phyloP scores from a whole-genome alignment of 768 basidiomycete genomes.

The Leccinum sublutescens region DNA sequence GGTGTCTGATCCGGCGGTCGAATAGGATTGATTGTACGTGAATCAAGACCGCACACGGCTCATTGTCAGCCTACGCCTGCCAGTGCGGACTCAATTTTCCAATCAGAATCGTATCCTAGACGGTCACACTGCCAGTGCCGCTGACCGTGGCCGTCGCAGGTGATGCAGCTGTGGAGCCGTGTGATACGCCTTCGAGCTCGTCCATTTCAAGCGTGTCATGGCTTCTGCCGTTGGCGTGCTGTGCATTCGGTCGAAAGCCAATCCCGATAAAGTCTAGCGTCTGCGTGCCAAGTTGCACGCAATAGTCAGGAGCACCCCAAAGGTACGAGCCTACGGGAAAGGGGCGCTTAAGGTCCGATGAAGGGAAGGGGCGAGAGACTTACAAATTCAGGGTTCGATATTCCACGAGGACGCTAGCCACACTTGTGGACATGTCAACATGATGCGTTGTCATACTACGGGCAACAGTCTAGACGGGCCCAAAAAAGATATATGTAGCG shows the following conservation, averaged over 20 bases:
- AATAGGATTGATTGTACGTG: background rate
- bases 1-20: background rate
- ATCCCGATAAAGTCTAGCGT: slow-evolving; percentile 10
- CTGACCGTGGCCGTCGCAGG: slow-evolving; percentile 2
- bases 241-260: slow-evolving; percentile 10
- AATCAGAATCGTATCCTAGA: background rate
- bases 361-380: slow-evolving; percentile 16
- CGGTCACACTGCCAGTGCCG: slow-evolving; percentile 1
- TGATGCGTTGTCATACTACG: background rate
- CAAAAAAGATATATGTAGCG: background rate
- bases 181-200: slow-evolving; percentile 9
- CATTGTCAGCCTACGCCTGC: background rate
- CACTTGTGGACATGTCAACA: slow-evolving; percentile 2
- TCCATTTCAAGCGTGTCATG: slow-evolving; percentile 10
- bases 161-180: slow-evolving; percentile 22
- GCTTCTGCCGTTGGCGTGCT: slow-evolving; percentile 23
- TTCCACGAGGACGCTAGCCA: slow-evolving; percentile 15
- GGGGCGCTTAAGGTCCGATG: slow-evolving; percentile 36
- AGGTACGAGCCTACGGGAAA: slow-evolving; percentile 16
- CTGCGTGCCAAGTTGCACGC: background rate
- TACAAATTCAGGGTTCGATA: slow-evolving; percentile 22
- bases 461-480: background rate
- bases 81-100: background rate
- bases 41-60: background rate
- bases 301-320: slow-evolving; percentile 6